Conservation (phyloP, 129 eudicot species). For the Apium graveolens region DNA sequence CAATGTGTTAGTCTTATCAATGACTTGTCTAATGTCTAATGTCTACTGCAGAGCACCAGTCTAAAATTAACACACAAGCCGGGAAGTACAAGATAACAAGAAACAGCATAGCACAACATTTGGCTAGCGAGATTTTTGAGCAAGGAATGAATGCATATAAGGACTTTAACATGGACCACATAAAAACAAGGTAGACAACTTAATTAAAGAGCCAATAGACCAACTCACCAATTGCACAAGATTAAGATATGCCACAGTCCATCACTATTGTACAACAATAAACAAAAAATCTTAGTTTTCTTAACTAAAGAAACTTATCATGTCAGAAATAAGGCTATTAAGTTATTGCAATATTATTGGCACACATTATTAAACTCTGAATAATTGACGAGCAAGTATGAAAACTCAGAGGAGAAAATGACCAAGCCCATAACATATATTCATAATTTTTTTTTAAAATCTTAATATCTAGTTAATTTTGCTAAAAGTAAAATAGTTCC, state of each 20-base stretch:
- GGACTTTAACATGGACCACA: not conserved
- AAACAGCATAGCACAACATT: conserved; percentile 1
- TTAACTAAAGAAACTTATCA: not conserved
- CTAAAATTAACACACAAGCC: not conserved
- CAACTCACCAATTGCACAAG: not conserved
- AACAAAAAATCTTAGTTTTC: not conserved
- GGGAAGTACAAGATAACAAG: not conserved
- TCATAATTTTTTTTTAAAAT: no score
- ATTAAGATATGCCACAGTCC: not conserved
- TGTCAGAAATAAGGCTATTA: not conserved
- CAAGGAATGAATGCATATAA: not conserved
- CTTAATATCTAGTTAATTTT: not conserved
- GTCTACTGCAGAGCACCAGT: not conserved
- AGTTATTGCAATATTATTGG: not conserved
- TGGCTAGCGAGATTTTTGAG: not conserved
- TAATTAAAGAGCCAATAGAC: not conserved
- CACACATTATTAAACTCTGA: not conserved
- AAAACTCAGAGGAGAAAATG: not conserved
- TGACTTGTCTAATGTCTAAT: no score
- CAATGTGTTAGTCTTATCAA: not conserved
- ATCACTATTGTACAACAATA: not conserved
- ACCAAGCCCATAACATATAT: not conserved
- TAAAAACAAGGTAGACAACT: not conserved
- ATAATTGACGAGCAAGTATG: not conserved
- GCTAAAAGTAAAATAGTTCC: not conserved